Conservation (phyloP, 2,329 filamentous ascomycete genomes). For the Drechslerella dactyloides region DNA sequence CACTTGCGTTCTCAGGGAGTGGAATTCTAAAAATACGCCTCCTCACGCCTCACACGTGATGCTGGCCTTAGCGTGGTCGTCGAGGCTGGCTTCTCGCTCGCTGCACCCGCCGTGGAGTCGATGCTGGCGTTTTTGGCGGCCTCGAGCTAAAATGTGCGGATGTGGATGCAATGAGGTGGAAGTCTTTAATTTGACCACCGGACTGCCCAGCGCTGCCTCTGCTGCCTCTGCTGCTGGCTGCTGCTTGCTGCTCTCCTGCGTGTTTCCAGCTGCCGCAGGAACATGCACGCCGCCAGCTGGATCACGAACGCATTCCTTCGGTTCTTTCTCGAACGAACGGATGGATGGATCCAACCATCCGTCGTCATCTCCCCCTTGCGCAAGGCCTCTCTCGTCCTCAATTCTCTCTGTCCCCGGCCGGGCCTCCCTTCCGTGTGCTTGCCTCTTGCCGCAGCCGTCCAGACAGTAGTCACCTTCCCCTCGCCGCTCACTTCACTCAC, state of each 20-base stretch:
- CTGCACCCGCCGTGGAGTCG: not conserved
- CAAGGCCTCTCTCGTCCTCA: not conserved
- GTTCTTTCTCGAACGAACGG: not conserved
- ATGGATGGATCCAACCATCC: not conserved
- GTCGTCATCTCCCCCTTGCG: not conserved
- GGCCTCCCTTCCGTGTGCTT: not conserved
- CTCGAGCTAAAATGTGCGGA: not conserved
- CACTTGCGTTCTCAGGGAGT: too few relatives aligned
- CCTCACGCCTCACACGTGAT: conserved; percentile 8
- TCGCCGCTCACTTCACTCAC: conserved; percentile 28
- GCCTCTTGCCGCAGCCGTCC: conserved; percentile 34
- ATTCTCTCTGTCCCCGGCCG: conserved; percentile 9
- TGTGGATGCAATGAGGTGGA: too few relatives aligned
- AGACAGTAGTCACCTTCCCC: conserved; percentile 6
- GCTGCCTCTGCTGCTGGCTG: too few relatives aligned
- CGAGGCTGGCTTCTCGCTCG: too few relatives aligned
- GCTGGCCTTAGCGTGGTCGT: too few relatives aligned
- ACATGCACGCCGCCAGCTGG: conserved; percentile 11
- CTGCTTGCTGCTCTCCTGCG: not conserved
- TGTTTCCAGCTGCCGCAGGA: conserved; percentile 26
- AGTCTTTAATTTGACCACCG: conserved; percentile 7
- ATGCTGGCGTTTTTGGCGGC: not conserved
- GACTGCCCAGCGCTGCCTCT: conserved; percentile 3
- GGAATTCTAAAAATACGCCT: conserved; percentile 44
- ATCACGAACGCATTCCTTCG: not conserved